Base-by-base conservation (phyloP, 257 asterid genomes). In the Thymus quinquecostatus region DNA sequence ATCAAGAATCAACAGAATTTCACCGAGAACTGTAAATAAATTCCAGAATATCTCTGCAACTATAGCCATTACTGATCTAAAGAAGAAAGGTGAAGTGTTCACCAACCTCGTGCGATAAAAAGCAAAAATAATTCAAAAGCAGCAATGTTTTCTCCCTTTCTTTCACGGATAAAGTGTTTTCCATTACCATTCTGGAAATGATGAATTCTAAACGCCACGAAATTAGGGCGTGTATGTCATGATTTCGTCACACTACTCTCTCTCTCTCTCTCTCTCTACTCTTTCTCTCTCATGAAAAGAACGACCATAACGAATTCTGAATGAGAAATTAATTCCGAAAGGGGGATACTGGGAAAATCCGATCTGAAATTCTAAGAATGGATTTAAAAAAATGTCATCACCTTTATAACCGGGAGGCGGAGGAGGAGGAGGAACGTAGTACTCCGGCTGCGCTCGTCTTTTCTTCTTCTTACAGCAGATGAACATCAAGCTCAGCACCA, bases 341-440 rank as follows among this genome's bases (percentile, higher is more conserved):
- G 11, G 14, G 21, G 21, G 6, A 1, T 0, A 38, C 3, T 8
- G 6, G 54, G 60, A 33, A 30, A 12, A 48, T 50, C 2, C 36
- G 65, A 63, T 56, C 49, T 49, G 33, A 5, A 12, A n/a, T 41
- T 38, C 55, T 2, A 27, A 59, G 4, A 41, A 48, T n/a, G 21
- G 21, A 21, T 21, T 21, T 21, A 21, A 21, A 60, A 6, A 8
- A 36, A 36, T 36, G 40, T 29, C 5, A 47, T 74, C 71, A 89
- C 97, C 96, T 87, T 89, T 91, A 73, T 74, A 81, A 10, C 82
- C 89, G 4, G 79, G 86, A 10, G 92, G 86, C n/a, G 83, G 95
- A 0, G 89, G 95, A 36, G 91, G 88, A 14, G 89, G 95, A 43
- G 91, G 88, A 27, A 62, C 70, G 75, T 83, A 72, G 77, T 83